Evolutionary conservation across 306 rosid species (phyloP).

Genomic region (Oxytropis ochrocephala): DNA sequence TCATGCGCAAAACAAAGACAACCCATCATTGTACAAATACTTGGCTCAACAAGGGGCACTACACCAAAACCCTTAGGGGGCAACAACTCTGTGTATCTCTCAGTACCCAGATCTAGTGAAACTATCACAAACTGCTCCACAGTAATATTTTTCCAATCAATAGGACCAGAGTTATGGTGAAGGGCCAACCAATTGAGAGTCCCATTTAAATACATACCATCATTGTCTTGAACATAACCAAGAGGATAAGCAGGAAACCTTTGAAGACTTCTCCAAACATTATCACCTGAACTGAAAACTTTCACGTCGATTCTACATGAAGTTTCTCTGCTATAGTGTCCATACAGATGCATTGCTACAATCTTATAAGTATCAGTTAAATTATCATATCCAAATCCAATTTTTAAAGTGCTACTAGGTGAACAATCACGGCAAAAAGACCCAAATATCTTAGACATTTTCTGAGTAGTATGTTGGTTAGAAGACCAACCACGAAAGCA

Average conservation of each 20-base stretch:
- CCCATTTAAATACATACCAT: not conserved
- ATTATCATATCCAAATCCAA: no score
- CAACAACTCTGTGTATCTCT: not conserved
- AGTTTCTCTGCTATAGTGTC: no score
- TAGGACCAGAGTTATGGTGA: no score
- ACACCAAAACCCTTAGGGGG: not conserved
- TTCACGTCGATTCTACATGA: not conserved
- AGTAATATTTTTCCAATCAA: not conserved
- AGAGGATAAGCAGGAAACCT: not conserved
- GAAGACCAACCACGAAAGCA: no score
- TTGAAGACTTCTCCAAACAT: not conserved
- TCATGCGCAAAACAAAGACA: not conserved
- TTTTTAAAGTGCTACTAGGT: no score
- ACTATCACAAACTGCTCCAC: not conserved
- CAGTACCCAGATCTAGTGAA: not conserved
- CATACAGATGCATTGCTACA: no score
- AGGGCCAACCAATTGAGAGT: not conserved
- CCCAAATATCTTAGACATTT: no score
- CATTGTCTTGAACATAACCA: not conserved
- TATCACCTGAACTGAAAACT: not conserved
- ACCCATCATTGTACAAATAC: not conserved
- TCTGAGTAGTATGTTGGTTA: no score
- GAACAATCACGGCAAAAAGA: no score
- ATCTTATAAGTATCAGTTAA: no score
- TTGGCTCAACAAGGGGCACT: not conserved